Percentiles rank a stretch among this genome's conserved stretches.
These are phyloP conservation scores for Lepidium africanum DNA, from an alignment of 345 rosid species.

Conservation along the genomic window DNA sequence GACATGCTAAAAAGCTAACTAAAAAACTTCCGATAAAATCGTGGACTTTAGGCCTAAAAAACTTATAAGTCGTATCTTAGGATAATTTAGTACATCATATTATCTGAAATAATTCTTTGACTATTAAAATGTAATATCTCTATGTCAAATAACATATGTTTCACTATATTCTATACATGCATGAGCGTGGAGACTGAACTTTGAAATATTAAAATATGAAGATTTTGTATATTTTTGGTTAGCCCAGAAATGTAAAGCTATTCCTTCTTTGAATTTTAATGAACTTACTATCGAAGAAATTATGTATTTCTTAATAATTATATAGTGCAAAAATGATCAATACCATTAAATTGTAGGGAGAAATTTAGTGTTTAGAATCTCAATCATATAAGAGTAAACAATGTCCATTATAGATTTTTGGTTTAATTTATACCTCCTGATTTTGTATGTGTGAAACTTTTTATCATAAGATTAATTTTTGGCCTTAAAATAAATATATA, in stretches of 20 bases:
- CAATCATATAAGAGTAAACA: too few species aligned
- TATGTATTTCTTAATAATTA: neutral
- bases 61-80: neutral
- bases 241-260: neutral
- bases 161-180: neutral
- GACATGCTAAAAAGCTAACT: neutral
- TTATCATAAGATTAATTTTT: too few species aligned
- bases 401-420: neutral
- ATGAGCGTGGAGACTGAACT: neutral
- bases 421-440: too few species aligned
- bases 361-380: too few species aligned
- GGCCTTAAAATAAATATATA: too few species aligned
- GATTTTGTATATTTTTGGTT: neutral
- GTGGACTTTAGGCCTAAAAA: neutral
- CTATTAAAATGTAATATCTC: neutral
- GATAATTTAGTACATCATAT: neutral
- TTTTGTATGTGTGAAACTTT: too few species aligned
- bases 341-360: neutral
- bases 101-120: neutral
- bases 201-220: neutral
- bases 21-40: neutral
- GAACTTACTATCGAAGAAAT: too few species aligned
- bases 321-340: neutral
- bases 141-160: neutral
- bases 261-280: neutral